Evolutionary conservation across 2,329 filamentous ascomycete species (phyloP), one percentile per base, ranked within the genome.

Genomic region (Fusarium sacchari): DNA sequence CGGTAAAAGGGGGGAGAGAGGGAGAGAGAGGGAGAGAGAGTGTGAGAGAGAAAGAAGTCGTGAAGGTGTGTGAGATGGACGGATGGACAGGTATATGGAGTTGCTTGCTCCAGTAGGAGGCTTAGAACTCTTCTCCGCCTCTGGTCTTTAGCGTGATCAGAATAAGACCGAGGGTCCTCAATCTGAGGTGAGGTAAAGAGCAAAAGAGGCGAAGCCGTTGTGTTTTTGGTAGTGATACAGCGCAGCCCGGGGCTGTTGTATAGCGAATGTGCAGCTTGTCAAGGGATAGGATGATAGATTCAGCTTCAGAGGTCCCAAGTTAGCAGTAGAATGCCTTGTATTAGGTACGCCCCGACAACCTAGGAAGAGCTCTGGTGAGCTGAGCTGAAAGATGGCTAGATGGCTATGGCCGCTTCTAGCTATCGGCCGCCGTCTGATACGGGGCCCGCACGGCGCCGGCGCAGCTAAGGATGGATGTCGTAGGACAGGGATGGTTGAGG

Each of bases 41-140:
- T n/a, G n/a, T n/a, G n/a, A 37, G n/a, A 40, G 44, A 46, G 46
- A 72, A n/a, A 34, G n/a, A 28, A 55, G 37, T 58, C 39, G 34
- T 47, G 28, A 60, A 50, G 52, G 43, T 53, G 28, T 28, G 61
- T 73, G 43, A 71, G 66, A 60, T 32, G 43, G 34, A 66, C 58
- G 46, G 46, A 67, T 55, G 43, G 34, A 61, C 55, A 56, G 39
- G 62, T 58, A 49, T 52, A 69, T 62, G 56, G 47, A 60, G 43
- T 53, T 46, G 30, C 42, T 56, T 37, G 37, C 46, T 71, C 28
- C 56, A 73, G 67, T 43, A 40, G 36, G 49, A 71, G 71, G 71
- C 71, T 73, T 68, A 60, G 71, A 74, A 55, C 47, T 67, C 32
- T 60, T 73, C 61, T 73, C 67, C 70, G 70, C 71, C 64, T 64